Evolutionary conservation across 805 yeast genomes (phyloP).

Genomic region (Kodamaea hsintzibuensis): DNA sequence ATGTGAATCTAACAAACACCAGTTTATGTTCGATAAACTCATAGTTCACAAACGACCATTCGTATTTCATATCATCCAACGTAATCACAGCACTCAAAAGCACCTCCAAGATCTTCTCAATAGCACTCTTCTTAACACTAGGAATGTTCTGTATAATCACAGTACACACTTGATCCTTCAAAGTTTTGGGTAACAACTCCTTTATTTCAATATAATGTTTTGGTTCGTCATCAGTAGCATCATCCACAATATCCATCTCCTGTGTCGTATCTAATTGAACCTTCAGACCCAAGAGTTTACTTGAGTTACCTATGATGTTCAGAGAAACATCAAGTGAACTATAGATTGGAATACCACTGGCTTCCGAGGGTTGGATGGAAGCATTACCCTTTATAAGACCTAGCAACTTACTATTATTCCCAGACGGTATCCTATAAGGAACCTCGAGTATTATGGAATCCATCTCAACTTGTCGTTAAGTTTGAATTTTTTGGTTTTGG

Average conservation of each 20-base stretch:
- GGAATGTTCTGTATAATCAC: slow-evolving; percentile 37
- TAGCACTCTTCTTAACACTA: slow-evolving; percentile 23
- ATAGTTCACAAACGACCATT: slow-evolving; percentile 37
- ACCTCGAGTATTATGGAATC: not conserved
- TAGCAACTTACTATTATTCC: not conserved
- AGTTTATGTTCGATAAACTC: slow-evolving; percentile 31
- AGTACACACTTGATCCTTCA: slow-evolving; percentile 33
- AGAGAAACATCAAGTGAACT: slow-evolving; percentile 11
- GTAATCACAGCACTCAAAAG: slow-evolving; percentile 8
- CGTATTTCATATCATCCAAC: slow-evolving; percentile 14
- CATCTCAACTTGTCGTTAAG: not conserved
- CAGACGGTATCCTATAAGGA: not conserved
- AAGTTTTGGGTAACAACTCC: slow-evolving; percentile 30
- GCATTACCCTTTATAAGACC: not conserved
- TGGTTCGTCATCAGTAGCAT: not conserved
- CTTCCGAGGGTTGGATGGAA: not conserved
- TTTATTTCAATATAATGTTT: slow-evolving; percentile 19
- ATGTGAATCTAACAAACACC: slow-evolving; percentile 33
- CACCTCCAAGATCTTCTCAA: slow-evolving; percentile 33
- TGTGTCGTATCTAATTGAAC: not conserved
- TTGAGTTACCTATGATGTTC: slow-evolving; percentile 10
- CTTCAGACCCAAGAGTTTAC: slow-evolving; percentile 5
- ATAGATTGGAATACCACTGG: slow-evolving; percentile 7
- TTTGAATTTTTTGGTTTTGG: not conserved
- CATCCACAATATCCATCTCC: not conserved